These are phyloP conservation scores for Debaryomyces fabryi DNA, from an alignment of 1,139 yeast genomes.

Conservation along the genomic window DNA sequence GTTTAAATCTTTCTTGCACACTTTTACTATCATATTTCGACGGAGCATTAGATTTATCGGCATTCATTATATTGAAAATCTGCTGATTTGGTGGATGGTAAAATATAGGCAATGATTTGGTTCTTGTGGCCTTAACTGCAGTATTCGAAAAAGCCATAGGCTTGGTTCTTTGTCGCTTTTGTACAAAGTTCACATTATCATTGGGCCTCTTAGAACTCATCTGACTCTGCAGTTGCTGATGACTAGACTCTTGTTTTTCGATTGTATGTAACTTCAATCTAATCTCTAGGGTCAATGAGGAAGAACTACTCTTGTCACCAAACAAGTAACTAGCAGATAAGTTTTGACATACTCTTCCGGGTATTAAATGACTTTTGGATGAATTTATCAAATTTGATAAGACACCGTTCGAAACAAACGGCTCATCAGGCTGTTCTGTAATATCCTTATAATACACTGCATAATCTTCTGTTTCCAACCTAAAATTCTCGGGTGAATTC, in stretches of 20 bases:
- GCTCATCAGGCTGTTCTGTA: slow-evolving; percentile 73
- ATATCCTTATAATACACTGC: slow-evolving; percentile 74
- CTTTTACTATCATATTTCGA: slow-evolving; percentile 46
- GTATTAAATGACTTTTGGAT: slow-evolving; percentile 44
- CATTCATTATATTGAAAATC: slow-evolving; percentile 45
- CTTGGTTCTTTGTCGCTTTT: slow-evolving; percentile 8
- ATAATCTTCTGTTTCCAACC: slow-evolving; percentile 53
- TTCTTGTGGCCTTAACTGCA: slow-evolving; percentile 60
- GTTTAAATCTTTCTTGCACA: slow-evolving; percentile 50
- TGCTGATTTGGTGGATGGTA: slow-evolving; percentile 45
- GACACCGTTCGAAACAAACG: slow-evolving; percentile 73
- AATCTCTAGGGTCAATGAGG: slow-evolving; percentile 65
- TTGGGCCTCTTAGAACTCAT: slow-evolving; percentile 13
- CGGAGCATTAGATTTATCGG: slow-evolving; percentile 43
- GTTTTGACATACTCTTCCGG: slow-evolving; percentile 75
- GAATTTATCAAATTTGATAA: slow-evolving; percentile 47
- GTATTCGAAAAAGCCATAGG: slow-evolving; percentile 20
- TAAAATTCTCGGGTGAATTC: slow-evolving; percentile 63
- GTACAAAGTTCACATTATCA: slow-evolving; percentile 4
- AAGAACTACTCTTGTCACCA: slow-evolving; percentile 44
- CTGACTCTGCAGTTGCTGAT: slow-evolving; percentile 13
- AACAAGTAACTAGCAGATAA: slow-evolving; percentile 54
- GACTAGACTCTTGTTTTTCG: slow-evolving; percentile 20
- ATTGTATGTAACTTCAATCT: slow-evolving; percentile 58
- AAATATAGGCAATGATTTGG: slow-evolving; percentile 64